Percentiles rank a stretch among this genome's conserved stretches.
phyloP scores from a whole-genome alignment of 495 filamentous ascomycete species.

The Hypomontagnella submonticulosa region DNA sequence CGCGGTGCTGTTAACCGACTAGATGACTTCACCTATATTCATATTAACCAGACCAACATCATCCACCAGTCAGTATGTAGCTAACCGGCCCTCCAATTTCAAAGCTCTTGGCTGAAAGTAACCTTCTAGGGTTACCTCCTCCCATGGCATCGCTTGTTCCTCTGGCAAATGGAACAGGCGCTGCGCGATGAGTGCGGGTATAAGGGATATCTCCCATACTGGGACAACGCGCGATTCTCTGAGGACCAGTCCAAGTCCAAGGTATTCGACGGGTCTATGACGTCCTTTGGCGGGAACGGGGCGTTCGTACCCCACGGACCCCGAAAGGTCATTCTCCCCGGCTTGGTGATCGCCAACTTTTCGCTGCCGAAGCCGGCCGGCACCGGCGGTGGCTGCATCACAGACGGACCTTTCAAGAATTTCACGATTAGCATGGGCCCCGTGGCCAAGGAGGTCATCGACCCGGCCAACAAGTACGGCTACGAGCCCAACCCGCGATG shows the following conservation, averaged over 20 bases:
- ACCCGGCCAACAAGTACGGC: constrained; percentile 42
- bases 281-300: constrained; percentile 71
- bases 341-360: constrained; percentile 40
- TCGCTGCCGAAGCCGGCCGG: constrained; percentile 57
- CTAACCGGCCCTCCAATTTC: neutral
- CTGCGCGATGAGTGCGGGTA: constrained; percentile 78
- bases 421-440: constrained; percentile 35
- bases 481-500: constrained; percentile 66
- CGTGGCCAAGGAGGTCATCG: constrained; percentile 49
- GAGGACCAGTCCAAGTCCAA: constrained; percentile 62
- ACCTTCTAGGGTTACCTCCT: constrained; percentile 68
- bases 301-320: constrained; percentile 48
- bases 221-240: constrained; percentile 71
- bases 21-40: constrained; percentile 77
- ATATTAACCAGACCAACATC: constrained; percentile 68
- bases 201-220: constrained; percentile 65
- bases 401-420: constrained; percentile 64
- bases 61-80: constrained; percentile 67
- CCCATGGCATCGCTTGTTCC: constrained; percentile 77
- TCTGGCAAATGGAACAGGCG: constrained; percentile 70
- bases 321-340: constrained; percentile 38
- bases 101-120: neutral
- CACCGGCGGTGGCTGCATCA: constrained; percentile 73
- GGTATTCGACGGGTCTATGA: constrained; percentile 70
- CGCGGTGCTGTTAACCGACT: constrained; percentile 54